Evolutionary conservation across 176 grass and related monocot genomes (phyloP).

Genomic region (Bothriochloa decipiens): DNA sequence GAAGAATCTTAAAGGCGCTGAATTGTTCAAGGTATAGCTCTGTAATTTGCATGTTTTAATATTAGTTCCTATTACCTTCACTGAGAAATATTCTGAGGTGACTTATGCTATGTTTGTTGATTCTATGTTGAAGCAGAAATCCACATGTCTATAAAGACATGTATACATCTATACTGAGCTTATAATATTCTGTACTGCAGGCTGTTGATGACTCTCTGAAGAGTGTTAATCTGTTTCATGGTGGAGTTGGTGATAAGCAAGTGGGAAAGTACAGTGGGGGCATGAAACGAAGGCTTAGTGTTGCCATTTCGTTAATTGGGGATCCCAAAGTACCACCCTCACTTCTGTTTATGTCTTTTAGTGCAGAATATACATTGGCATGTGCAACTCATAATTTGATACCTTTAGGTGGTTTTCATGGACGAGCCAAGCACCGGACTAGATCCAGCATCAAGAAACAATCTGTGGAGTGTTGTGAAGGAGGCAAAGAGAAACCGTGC

Average conservation of each 20-base stretch:
- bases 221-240: slow-evolving; percentile 72
- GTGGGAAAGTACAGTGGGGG: slow-evolving; percentile 79
- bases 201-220: slow-evolving; percentile 81
- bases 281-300: slow-evolving; percentile 91
- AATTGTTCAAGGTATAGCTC: slow-evolving; percentile 60
- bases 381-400: neutral
- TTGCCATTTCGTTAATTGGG: slow-evolving; percentile 78
- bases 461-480: slow-evolving; percentile 78
- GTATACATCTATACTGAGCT: slow-evolving; percentile 16
- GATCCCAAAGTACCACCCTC: slow-evolving; percentile 61
- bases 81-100: neutral
- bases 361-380: slow-evolving; percentile 17
- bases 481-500: slow-evolving; percentile 77
- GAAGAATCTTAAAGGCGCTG: slow-evolving; percentile 83
- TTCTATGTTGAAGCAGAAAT: neutral
- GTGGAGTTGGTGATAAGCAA: slow-evolving; percentile 80
- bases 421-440: slow-evolving; percentile 90
- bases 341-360: neutral
- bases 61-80: neutral
- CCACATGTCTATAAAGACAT: neutral
- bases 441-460: slow-evolving; percentile 87
- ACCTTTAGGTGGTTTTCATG: slow-evolving; percentile 85
- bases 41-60: neutral
- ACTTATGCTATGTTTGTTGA: neutral
- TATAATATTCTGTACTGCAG: slow-evolving; percentile 45